Evolutionary conservation across 2,329 filamentous ascomycete species (phyloP).

Genomic region (Botryotinia convoluta): DNA sequence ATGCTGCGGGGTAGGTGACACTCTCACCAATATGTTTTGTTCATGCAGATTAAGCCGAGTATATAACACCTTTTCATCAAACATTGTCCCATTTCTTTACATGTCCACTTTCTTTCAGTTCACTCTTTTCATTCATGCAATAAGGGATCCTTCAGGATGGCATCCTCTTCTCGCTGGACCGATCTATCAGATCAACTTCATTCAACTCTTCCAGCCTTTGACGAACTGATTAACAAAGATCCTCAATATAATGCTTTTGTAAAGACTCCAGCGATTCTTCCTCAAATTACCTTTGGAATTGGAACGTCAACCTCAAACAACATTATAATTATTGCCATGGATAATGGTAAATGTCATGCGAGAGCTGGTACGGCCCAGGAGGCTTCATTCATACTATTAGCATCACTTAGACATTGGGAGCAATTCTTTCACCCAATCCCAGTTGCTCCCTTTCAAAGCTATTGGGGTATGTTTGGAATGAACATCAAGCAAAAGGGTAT

Average conservation of each 20-base stretch:
- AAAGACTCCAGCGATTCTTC: background rate
- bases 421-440: constrained; percentile 24
- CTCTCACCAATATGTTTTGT: background rate
- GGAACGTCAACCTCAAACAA: background rate
- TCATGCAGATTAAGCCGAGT: background rate
- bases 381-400: background rate
- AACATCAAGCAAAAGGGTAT: constrained; percentile 50
- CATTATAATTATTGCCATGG: background rate
- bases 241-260: background rate
- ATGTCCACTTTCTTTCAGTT: background rate
- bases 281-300: background rate
- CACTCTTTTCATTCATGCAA: background rate
- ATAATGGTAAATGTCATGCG: background rate
- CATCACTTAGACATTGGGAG: constrained; percentile 23
- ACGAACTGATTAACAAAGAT: background rate
- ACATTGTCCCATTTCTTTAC: too few species aligned
- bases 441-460: constrained; percentile 24
- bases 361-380: background rate
- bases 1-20: background rate
- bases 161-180: background rate
- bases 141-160: background rate
- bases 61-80: background rate
- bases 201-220: background rate
- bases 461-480: constrained; percentile 41
- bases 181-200: background rate